phyloP scores from a whole-genome alignment of 2,329 filamentous ascomycete genomes.

The Pseudogymnoascus sp. region DNA sequence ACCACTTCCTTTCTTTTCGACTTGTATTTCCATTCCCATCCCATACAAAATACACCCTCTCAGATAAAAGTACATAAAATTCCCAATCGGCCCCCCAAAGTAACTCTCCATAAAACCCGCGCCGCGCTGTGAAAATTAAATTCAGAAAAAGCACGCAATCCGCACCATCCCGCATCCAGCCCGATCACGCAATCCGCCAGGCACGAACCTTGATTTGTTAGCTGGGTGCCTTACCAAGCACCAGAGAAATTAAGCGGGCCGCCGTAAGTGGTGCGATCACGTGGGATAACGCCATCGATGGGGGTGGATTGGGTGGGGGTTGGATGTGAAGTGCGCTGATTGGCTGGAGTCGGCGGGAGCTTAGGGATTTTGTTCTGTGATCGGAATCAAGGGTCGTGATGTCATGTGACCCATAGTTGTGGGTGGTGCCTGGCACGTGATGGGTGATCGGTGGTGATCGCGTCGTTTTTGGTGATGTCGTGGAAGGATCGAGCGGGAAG shows the following conservation, averaged over 20 bases:
- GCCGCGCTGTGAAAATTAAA: not conserved
- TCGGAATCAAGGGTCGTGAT: not conserved
- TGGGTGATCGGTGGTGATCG: not conserved
- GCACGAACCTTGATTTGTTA: not conserved
- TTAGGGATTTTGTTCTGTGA: constrained; percentile 7
- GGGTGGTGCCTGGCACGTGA: not conserved
- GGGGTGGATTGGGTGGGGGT: constrained; percentile 1
- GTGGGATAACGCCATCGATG: not conserved
- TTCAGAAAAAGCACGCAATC: constrained; percentile 4
- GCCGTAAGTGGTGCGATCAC: not conserved
- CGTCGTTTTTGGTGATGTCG: not conserved
- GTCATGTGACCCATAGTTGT: not conserved
- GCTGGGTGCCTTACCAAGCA: not conserved
- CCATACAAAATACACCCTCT: not conserved
- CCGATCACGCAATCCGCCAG: not conserved
- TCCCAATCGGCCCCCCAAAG: not conserved
- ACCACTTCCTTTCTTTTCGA: not conserved
- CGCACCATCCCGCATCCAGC: not conserved
- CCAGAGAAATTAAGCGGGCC: not conserved
- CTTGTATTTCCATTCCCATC: not conserved
- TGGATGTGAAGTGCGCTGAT: not conserved
- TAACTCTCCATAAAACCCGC: not conserved
- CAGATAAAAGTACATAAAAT: not conserved
- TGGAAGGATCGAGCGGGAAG: not conserved
- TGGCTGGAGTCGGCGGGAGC: not conserved